Base-by-base conservation (phyloP, 176 grass and related monocot genomes). In the Avena insularis region DNA sequence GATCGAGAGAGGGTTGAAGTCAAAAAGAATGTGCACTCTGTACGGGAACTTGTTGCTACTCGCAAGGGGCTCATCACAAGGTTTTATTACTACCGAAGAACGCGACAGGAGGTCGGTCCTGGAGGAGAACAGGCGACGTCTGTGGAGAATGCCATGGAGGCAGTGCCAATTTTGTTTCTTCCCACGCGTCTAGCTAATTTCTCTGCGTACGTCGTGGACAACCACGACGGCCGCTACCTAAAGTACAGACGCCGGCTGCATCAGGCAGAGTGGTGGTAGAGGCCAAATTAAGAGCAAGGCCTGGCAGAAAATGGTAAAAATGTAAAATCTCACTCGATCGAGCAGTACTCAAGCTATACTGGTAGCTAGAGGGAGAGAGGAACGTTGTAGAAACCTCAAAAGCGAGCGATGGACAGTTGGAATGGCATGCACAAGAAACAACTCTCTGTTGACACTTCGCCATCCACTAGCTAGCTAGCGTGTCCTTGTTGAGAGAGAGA, bases 351-450 rank as follows among this genome's bases (percentile, higher is more conserved):
- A 80, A 67, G 48, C 14, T 23, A 64, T 64, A 35, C 33, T 35
- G 33, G 33, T 35, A 35, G 33, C 4, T 31, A 50, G 48, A 76
- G 23, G 17, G 65, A 29, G 74, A 54, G 65, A 43, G 74, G 84
- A 88, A 85, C 80, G 86, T 82, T 77, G 61, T 70, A 16, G 77
- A 77, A 81, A 85, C 77, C 85, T 62, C 85, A 85, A 75, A 87
- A 91, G 89, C 15, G 38, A 87, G 43, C 15, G 38, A 87, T 61
- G 15, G 65, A 12, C 48, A 83, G 31, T 84, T 83, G 87, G 75
- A 77, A 82, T 81, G 67, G 64, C 51, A 83, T 83, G 83, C 27
- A 21, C 61, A 79, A 80, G 80, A 75, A 84, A 48, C 40, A 75
- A 35, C 12, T 81, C 50, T 33, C 48, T 76, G n/a, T 81, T 48